Percentiles rank a stretch among this genome's conserved stretches.
phyloP scores from a whole-genome alignment of 176 grass and related monocot species.

The Elymus sibiricus region DNA sequence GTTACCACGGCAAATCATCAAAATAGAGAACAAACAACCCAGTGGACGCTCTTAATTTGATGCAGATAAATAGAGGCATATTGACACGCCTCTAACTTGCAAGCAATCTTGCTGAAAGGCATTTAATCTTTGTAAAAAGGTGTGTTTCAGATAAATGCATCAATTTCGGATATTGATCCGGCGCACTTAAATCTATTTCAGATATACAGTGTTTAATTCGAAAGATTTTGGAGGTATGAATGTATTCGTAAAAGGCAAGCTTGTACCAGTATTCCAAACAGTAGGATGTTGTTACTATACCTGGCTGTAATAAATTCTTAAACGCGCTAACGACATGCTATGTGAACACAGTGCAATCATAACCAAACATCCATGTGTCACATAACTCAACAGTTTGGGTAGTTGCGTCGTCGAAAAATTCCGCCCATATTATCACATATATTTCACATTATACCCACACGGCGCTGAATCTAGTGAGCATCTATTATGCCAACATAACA shows the following conservation, averaged over 20 bases:
- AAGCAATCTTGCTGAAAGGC: not conserved
- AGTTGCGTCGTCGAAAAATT: not conserved
- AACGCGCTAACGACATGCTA: not conserved
- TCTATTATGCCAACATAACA: not conserved
- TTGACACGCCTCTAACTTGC: not conserved
- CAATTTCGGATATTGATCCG: not conserved
- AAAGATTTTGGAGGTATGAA: constrained; percentile 1
- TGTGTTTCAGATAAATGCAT: not conserved
- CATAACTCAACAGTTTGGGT: not conserved
- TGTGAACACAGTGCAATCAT: not conserved
- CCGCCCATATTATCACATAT: not conserved
- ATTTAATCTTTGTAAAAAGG: not conserved
- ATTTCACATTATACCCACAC: not conserved
- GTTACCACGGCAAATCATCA: not conserved
- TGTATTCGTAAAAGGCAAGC: not conserved
- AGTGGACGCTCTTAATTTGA: not conserved
- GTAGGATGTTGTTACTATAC: not conserved
- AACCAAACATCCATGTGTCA: constrained; percentile 15
- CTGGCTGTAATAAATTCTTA: not conserved
- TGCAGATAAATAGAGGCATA: not conserved
- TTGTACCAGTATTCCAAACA: not conserved
- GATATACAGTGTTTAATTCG: not conserved
- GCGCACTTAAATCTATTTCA: not conserved
- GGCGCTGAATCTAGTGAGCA: not conserved
- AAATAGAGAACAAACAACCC: not conserved